Percentiles rank a stretch among this genome's conserved stretches.
Evolutionary conservation across 352 stramenopile species (phyloP).

Genomic region (Pseudoperonospora humuli): DNA sequence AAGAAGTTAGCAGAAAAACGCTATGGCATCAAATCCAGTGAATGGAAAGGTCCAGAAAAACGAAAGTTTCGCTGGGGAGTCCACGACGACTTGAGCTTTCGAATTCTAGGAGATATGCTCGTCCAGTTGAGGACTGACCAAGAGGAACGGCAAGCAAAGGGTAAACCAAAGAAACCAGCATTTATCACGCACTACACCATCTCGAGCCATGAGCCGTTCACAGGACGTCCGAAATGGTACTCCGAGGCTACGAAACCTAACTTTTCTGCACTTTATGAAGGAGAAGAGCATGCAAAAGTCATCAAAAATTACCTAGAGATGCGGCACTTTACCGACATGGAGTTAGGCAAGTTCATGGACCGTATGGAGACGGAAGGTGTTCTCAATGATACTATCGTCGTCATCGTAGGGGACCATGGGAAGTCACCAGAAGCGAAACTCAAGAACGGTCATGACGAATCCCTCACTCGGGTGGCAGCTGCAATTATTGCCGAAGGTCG

Average conservation of each 20-base stretch:
- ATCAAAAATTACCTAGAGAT: constrained; percentile 43
- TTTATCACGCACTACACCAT: constrained; percentile 62
- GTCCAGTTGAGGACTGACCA: constrained; percentile 34
- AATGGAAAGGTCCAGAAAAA: constrained; percentile 20
- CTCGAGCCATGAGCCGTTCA: constrained; percentile 35
- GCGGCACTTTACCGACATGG: constrained; percentile 50
- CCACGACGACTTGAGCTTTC: constrained; percentile 43
- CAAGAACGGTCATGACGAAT: constrained; percentile 36
- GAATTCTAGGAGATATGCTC: constrained; percentile 39
- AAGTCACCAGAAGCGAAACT: constrained; percentile 33
- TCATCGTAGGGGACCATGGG: constrained; percentile 49
- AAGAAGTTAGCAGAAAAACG: constrained; percentile 25
- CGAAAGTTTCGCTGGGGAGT: constrained; percentile 29
- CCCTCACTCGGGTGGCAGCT: constrained; percentile 29
- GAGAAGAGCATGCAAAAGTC: constrained; percentile 19
- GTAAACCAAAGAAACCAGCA: constrained; percentile 26
- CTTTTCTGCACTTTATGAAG: constrained; percentile 41
- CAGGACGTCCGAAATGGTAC: constrained; percentile 33
- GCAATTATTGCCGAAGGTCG: constrained; percentile 44
- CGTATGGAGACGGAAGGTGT: constrained; percentile 33
- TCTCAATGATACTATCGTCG: constrained; percentile 48
- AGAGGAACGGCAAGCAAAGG: constrained; percentile 3
- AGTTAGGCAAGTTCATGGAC: constrained; percentile 46
- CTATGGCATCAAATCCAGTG: constrained; percentile 21
- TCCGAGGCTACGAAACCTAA: constrained; percentile 32